phyloP scores from a whole-genome alignment of 768 basidiomycete species.

The Coprinopsis marcescibilis region DNA sequence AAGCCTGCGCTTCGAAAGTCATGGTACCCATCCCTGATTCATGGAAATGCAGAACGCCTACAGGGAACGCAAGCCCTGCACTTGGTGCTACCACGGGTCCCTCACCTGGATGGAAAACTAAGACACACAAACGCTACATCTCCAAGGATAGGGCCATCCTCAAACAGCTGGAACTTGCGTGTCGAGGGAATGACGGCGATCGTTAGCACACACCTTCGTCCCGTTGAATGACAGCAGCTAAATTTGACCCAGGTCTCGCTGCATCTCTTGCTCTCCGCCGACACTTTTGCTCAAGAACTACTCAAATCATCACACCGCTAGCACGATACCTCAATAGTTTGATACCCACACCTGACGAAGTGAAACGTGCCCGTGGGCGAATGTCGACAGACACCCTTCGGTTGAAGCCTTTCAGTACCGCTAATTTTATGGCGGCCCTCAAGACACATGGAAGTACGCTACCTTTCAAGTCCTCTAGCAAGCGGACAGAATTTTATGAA shows the following conservation, averaged over 20 bases:
- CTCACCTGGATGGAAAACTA: conserved; percentile 69
- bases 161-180: conserved; percentile 64
- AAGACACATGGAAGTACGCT: conserved; percentile 64
- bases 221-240: background rate
- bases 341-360: conserved; percentile 65
- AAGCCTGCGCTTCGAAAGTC: conserved; percentile 14
- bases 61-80: conserved; percentile 19
- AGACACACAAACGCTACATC: conserved; percentile 75
- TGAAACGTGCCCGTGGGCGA: conserved; percentile 26
- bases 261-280: conserved; percentile 64
- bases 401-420: conserved; percentile 65
- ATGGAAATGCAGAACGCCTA: conserved; percentile 11
- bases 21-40: background rate
- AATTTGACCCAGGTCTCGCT: conserved; percentile 47
- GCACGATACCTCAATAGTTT: conserved; percentile 88
- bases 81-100: conserved; percentile 42
- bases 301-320: conserved; percentile 80
- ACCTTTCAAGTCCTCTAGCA: conserved; percentile 65
- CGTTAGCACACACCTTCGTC: conserved; percentile 35
- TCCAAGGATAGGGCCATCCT: conserved; percentile 78
- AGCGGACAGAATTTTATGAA: conserved; percentile 71
- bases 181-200: conserved; percentile 38
- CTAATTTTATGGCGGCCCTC: conserved; percentile 66
- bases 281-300: conserved; percentile 83
- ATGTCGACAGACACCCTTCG: conserved; percentile 28